Evolutionary conservation across 2,329 filamentous ascomycete genomes (phyloP), one percentile per base, ranked within the genome.

Genomic region (Hawksworthiomyces lignivorus): DNA sequence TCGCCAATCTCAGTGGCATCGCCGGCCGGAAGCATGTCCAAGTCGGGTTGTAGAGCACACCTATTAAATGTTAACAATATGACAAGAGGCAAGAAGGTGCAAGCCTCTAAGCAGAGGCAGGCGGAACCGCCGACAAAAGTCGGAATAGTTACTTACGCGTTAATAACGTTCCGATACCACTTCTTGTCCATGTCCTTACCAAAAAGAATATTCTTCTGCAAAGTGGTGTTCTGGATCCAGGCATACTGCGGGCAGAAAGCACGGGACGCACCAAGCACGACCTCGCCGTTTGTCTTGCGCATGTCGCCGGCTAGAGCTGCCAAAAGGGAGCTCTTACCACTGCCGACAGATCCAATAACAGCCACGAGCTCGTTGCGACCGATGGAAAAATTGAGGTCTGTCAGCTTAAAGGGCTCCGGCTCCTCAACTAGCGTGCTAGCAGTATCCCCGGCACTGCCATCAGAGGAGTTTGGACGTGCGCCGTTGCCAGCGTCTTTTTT

Each of bases 231-330:
- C 57, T 97, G 90, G 36, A 98, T 95, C 92, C 92, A 98, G 0
- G 92, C 87, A 56, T 95, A 95, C 58, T 98, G 90, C 0, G 90
- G 90, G 51, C 92, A 97, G 54, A 95, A 96, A 0, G 90, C 87
- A 48, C 89, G 73, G 4, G 80, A 82, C 0, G 87, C 87, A 30
- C 89, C 86, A 52, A 92, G 74, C 0, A 77, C 73, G 6, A 94
- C 74, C 28, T 82, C 73, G 10, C 88, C 88, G 4, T 64, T 67
- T 0, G 85, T 94, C 59, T 82, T 84, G 33, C 88, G 80, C 90
- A 97, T 97, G 50, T 97, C 90, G 19, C 92, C 90, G 1, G 89
- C 90, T 34, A 98, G 66, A 1, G 90, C 88, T 26, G 87, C 84
- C 3, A 98, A 75, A 2, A 98, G 65, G 0, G 89, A 96, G 38